Conservation (phyloP, 768 basidiomycete genomes). For the Trametes elegans region DNA sequence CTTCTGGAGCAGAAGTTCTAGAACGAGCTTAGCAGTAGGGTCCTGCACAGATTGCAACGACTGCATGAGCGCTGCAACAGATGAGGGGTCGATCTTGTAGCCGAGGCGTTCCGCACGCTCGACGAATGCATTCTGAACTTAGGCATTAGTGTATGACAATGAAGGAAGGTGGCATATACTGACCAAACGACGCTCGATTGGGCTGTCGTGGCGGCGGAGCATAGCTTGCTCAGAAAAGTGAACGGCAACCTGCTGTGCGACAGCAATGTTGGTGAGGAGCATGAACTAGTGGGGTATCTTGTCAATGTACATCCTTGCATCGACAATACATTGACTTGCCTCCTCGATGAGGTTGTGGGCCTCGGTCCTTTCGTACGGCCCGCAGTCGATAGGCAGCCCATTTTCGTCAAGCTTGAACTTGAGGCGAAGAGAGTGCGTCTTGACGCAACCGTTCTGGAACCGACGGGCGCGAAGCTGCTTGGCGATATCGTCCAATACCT, state of each 20-base stretch:
- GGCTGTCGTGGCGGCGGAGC: slow-evolving; percentile 89
- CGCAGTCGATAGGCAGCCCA: slow-evolving; percentile 80
- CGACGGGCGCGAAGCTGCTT: slow-evolving; percentile 70
- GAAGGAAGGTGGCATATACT: slow-evolving; percentile 24
- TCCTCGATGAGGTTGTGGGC: slow-evolving; percentile 88
- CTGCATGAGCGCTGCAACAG: slow-evolving; percentile 77
- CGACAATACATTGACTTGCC: slow-evolving; percentile 40
- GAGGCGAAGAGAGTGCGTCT: slow-evolving; percentile 65
- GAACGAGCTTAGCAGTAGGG: slow-evolving; percentile 68
- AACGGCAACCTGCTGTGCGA: slow-evolving; percentile 91
- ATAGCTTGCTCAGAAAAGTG: slow-evolving; percentile 97
- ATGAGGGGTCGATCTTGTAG: slow-evolving; percentile 75
- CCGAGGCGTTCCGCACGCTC: slow-evolving; percentile 85
- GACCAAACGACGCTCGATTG: slow-evolving; percentile 88
- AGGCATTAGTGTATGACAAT: slow-evolving; percentile 1
- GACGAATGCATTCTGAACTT: slow-evolving; percentile 61
- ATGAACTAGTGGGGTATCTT: slow-evolving; percentile 63
- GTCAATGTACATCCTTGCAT: neutral
- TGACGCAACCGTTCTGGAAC: slow-evolving; percentile 77
- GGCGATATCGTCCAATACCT: slow-evolving; percentile 63
- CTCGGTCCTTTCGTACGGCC: slow-evolving; percentile 58
- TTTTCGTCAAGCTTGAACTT: slow-evolving; percentile 77
- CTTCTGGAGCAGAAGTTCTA: slow-evolving; percentile 83
- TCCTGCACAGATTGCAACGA: slow-evolving; percentile 77
- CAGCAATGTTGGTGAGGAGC: slow-evolving; percentile 86